Evolutionary conservation across 129 eudicot species (phyloP).

Genomic region (Deinandra increscens): DNA sequence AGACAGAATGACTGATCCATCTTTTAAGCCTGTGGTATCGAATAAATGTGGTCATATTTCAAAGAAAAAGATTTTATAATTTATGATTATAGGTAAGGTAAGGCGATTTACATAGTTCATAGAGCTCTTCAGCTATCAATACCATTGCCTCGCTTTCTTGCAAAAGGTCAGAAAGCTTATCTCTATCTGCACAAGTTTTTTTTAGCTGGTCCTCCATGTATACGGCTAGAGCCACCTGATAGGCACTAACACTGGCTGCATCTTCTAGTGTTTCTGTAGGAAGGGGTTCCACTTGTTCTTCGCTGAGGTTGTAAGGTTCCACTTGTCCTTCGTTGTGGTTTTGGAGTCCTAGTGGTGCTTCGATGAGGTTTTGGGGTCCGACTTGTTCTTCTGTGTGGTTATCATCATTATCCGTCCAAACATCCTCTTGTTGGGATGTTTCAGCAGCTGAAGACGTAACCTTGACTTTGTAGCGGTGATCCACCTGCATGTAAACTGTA

Average conservation of each 20-base stretch:
- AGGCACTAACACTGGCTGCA: neutral
- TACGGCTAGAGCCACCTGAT: neutral
- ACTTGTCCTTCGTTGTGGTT: neutral
- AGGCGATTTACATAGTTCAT: neutral
- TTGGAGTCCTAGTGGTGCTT: neutral
- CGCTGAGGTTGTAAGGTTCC: neutral
- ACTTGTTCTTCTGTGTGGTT: neutral
- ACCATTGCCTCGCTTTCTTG: slow-evolving; percentile 7
- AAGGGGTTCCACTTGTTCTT: slow-evolving; percentile 1
- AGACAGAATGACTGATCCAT: neutral
- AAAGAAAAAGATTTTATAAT: neutral
- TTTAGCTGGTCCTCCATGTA: neutral
- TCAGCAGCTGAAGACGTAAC: neutral
- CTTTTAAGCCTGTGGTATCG: neutral
- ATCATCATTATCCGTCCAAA: neutral
- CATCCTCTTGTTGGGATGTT: slow-evolving; percentile 1
- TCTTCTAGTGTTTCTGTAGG: slow-evolving; percentile 11
- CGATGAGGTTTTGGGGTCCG: neutral
- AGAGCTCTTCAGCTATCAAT: neutral
- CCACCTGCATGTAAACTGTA: neutral
- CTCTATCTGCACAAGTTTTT: neutral
- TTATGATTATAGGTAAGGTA: neutral
- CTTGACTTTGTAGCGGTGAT: slow-evolving; percentile 8
- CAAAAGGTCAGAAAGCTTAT: neutral
- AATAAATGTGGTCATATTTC: slow-evolving; percentile 8